Evolutionary conservation across 2,329 filamentous ascomycete species (phyloP), one percentile per base, ranked within the genome.

Genomic region (Delphinella strobiligena): DNA sequence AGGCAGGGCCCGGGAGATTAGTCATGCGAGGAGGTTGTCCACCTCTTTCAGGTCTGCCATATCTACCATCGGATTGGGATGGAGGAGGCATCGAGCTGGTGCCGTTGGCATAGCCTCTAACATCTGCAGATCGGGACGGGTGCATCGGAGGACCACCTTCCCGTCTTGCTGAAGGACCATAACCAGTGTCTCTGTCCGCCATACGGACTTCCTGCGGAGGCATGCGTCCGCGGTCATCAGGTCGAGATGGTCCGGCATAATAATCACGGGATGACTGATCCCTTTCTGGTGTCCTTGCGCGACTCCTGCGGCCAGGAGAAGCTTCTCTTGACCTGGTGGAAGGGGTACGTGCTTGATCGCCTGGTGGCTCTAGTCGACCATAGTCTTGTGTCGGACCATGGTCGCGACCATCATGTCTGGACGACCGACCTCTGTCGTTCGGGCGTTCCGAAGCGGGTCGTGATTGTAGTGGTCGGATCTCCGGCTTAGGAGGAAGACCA

Each of bases 401-500:
- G 24, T 61, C 60, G 16, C 61, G 55, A 36, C 59, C 51, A 36
- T 46, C 40, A 38, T 55, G 53, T 16, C 36, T 17, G n/a, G 34
- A 9, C 10, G 17, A 12, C 14, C 14, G 29, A 7, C 27, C 27
- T 27, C 39, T 30, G 19, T 34, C 39, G 12, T 27, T 27, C 22
- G 22, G 22, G 22, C 22, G 22, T 12, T 27, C 22, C 22, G 56
- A 29, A 16, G 45, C 34, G 31, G 51, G 51, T 29, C 58, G 52
- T 15, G 46, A 34, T 17, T 64, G 63, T 1, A 67, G 67, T 34
- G 72, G 67, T 5, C 72, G 72, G 9, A 74, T 66, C 46, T 79
- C 74, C 12, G 75, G 75, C 40, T 74, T 66, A 39, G 60, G 75
- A 1, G 77, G 77, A 5, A 80, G 59, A 12, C 57, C 56, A 46